These are phyloP conservation scores for Apiotrichum veenhuisii DNA, from an alignment of 1,284 basidiomycete genomes.

Conservation along the genomic window DNA sequence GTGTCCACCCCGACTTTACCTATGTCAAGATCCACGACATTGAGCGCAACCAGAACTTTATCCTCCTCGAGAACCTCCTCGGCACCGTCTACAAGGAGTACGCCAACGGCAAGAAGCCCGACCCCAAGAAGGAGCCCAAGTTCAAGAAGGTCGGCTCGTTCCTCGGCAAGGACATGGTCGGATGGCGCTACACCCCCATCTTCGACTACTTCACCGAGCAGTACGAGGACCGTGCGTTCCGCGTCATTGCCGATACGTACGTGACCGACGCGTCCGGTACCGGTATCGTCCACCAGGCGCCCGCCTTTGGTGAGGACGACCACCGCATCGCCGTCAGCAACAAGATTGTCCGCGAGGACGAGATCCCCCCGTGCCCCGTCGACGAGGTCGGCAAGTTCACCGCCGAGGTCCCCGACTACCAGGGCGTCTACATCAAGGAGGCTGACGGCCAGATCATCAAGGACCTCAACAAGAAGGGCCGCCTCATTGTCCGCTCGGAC, in stretches of 20 bases:
- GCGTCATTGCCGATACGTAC: constrained; percentile 85
- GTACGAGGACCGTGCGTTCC: constrained; percentile 88
- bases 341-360: constrained; percentile 75
- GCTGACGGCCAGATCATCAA: constrained; percentile 96
- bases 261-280: constrained; percentile 93
- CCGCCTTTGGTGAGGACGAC: constrained; percentile 98
- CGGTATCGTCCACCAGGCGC: constrained; percentile 98
- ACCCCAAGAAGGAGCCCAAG: constrained; percentile 78
- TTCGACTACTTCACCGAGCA: constrained; percentile 96
- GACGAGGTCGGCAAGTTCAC: constrained; percentile 89
- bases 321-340: constrained; percentile 85
- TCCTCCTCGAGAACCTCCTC: constrained; percentile 85
- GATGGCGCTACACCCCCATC: constrained; percentile 91
- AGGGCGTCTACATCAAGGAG: constrained; percentile 87
- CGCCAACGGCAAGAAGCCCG: constrained; percentile 47
- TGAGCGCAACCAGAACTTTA: constrained; percentile 82
- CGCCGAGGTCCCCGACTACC: constrained; percentile 81
- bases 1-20: constrained; percentile 91
- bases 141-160: constrained; percentile 86
- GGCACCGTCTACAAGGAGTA: constrained; percentile 93
- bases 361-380: constrained; percentile 93
- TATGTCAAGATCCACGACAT: constrained; percentile 98
- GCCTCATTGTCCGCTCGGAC: constrained; percentile 82
- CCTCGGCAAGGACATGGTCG: constrained; percentile 88
- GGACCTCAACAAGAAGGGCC: constrained; percentile 78